phyloP scores from a whole-genome alignment of 108 stramenopile species.

The Pseudonitzschia delicatissima region DNA sequence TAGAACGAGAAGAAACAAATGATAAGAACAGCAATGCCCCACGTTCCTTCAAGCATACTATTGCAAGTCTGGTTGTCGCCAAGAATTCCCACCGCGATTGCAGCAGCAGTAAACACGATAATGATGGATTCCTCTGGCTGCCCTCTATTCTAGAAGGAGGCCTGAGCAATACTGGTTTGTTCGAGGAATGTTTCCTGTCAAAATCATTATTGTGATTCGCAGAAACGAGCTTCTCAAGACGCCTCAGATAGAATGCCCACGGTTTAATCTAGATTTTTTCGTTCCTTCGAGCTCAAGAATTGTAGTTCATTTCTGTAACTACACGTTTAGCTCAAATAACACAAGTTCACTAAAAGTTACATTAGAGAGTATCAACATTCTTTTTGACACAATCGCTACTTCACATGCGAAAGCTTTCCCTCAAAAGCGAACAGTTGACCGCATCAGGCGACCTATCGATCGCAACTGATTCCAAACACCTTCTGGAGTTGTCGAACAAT shows the following conservation, averaged over 20 bases:
- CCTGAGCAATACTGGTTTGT: not conserved
- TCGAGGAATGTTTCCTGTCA: too few relatives aligned
- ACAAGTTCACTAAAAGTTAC: too few relatives aligned
- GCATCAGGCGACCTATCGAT: conserved; percentile 58
- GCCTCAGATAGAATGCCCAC: too few relatives aligned
- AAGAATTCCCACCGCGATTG: not conserved
- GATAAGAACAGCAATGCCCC: not conserved
- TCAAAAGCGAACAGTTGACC: conserved; percentile 30
- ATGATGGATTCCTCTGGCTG: conserved; percentile 3
- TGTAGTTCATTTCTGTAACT: too few relatives aligned
- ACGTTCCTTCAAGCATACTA: not conserved
- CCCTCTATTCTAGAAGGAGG: conserved; percentile 15
- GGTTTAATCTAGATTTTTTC: too few relatives aligned
- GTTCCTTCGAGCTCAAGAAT: too few relatives aligned
- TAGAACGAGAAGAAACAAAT: not conserved
- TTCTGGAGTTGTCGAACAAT: conserved; percentile 57
- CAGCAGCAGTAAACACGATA: not conserved
- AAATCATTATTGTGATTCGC: too few relatives aligned
- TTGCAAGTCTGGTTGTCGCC: conserved; percentile 5
- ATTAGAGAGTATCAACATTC: too few relatives aligned
- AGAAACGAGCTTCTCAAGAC: too few relatives aligned
- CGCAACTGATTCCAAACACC: conserved; percentile 68
- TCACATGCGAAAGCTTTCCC: too few relatives aligned
- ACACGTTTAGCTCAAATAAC: too few relatives aligned
- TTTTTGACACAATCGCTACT: too few relatives aligned